A percentile compares a stretch with the other conserved stretches of the same genome.
Conservation (phyloP, 2,329 filamentous ascomycete genomes). For the Fusarium camptoceras region DNA sequence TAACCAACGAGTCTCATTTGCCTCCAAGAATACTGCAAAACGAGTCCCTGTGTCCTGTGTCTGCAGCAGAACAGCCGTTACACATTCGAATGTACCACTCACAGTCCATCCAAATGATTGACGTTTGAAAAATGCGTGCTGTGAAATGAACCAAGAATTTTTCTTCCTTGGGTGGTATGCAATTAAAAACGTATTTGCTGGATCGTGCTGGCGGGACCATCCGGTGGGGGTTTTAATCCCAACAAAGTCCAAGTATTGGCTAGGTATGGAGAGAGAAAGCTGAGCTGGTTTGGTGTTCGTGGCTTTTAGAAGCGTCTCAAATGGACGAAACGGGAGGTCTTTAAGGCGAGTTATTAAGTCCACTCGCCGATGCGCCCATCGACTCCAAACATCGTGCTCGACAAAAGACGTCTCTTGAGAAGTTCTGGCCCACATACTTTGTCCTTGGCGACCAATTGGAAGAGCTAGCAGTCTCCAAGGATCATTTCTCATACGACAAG, state of each 20-base stretch:
- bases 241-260: neutral
- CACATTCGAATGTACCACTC: neutral
- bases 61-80: neutral
- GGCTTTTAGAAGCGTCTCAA: too few species aligned
- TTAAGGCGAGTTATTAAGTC: too few species aligned
- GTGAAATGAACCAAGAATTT: neutral
- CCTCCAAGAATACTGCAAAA: neutral
- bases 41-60: too few species aligned
- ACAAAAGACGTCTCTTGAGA: too few species aligned
- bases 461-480: neutral
- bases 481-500: neutral
- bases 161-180: neutral
- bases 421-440: too few species aligned
- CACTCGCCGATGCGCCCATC: too few species aligned
- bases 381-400: too few species aligned
- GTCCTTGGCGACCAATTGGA: neutral
- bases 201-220: neutral
- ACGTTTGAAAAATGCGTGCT: fast-evolving
- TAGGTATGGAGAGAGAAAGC: too few species aligned
- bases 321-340: too few species aligned
- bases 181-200: neutral
- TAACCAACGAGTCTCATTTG: neutral
- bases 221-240: neutral
- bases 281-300: too few species aligned
- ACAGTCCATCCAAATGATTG: neutral